Conservation (phyloP, 441 rosid species). For the Adansonia gregorii region DNA sequence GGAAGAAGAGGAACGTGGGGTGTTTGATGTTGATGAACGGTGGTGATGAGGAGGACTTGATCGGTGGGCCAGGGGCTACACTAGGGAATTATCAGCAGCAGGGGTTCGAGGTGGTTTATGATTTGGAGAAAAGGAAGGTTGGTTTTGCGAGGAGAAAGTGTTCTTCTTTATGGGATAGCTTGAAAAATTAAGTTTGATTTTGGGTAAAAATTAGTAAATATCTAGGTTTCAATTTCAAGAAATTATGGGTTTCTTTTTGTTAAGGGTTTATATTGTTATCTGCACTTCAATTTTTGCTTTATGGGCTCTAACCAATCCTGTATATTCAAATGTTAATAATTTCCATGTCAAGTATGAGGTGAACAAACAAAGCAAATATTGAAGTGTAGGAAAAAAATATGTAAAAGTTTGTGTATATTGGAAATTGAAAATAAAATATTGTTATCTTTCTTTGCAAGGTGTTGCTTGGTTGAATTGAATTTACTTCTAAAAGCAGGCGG, state of each 20-base stretch:
- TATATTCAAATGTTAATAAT: conserved; percentile 25
- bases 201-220: not conserved
- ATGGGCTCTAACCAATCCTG: not conserved
- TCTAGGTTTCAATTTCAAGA: not conserved
- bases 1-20: conserved; percentile 63
- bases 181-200: conserved; percentile 40
- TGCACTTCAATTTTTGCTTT: conserved; percentile 39
- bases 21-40: conserved; percentile 95
- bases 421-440: not conserved
- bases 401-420: not conserved
- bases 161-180: conserved; percentile 79
- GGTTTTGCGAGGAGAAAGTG: conserved; percentile 89
- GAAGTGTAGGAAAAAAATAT: conserved; percentile 29
- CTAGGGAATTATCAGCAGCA: conserved; percentile 94
- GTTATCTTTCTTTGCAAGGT: not conserved
- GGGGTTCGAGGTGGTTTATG: conserved; percentile 94
- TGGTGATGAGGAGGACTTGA: conserved; percentile 75
- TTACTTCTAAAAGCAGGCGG: not conserved
- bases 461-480: not conserved
- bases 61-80: conserved; percentile 80
- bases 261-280: not conserved
- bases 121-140: conserved; percentile 65
- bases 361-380: conserved; percentile 32
- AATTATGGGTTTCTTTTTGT: not conserved
- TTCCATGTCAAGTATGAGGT: not conserved